These are phyloP conservation scores for Microdochium nivale DNA, from an alignment of 2,329 filamentous ascomycete genomes.

Conservation along the genomic window DNA sequence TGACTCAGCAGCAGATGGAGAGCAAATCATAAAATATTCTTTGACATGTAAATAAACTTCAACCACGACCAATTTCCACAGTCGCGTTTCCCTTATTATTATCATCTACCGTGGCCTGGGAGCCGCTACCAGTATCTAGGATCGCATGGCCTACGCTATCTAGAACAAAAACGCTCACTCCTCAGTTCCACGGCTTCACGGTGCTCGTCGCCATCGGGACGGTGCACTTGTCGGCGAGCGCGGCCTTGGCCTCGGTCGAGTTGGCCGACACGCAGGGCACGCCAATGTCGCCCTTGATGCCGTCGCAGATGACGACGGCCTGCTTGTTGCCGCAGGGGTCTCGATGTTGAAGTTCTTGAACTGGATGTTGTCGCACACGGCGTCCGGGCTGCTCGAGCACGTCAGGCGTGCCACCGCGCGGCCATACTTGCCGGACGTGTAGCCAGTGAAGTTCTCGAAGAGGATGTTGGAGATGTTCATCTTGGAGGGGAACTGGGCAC, in stretches of 20 bases:
- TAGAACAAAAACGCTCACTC: too few relatives aligned
- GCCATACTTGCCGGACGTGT: slow-evolving; percentile 46
- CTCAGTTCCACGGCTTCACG: background rate
- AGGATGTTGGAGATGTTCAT: slow-evolving; percentile 51
- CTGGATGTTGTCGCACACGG: slow-evolving; percentile 46
- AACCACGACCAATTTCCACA: too few relatives aligned
- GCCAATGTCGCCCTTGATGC: slow-evolving; percentile 26
- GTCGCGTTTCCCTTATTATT: too few relatives aligned
- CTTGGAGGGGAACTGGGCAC: slow-evolving; percentile 41
- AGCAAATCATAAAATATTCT: too few relatives aligned
- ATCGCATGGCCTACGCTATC: too few relatives aligned
- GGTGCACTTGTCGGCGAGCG: slow-evolving; percentile 21
- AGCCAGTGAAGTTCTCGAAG: slow-evolving; percentile 50
- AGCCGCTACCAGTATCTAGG: too few relatives aligned
- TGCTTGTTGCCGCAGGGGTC: slow-evolving; percentile 30
- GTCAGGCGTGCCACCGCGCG: slow-evolving; percentile 44
- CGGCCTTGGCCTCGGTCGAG: slow-evolving; percentile 21
- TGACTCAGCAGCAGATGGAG: too few relatives aligned
- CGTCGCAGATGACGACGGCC: slow-evolving; percentile 41
- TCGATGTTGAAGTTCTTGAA: slow-evolving; percentile 46
- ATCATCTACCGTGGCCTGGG: too few relatives aligned
- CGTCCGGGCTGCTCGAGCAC: slow-evolving; percentile 41
- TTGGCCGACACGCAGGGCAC: slow-evolving; percentile 24
- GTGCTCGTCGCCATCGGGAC: slow-evolving; percentile 15
- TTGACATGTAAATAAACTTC: too few relatives aligned